A percentile compares a stretch with the other conserved stretches of the same genome.
Evolutionary conservation across 352 stramenopile species (phyloP).

Genomic region (Globisporangium orthogonon): DNA sequence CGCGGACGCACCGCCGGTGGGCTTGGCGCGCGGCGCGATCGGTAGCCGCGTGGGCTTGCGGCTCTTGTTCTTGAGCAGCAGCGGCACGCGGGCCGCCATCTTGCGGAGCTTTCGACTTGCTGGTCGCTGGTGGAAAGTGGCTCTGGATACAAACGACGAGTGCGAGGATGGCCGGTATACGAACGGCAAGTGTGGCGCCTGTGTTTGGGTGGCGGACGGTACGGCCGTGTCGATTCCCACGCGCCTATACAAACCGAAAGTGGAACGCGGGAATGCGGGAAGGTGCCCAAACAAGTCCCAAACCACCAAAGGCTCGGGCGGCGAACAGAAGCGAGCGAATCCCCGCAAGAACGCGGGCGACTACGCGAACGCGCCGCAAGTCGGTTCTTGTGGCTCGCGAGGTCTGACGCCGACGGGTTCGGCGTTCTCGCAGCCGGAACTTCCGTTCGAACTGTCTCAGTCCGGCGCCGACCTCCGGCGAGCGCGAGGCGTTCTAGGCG

Average conservation of each 20-base stretch:
- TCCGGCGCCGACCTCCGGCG: no score
- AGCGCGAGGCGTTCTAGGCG: no score
- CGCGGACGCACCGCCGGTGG: constrained; percentile 40
- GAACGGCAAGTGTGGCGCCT: not conserved
- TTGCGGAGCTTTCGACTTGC: not conserved
- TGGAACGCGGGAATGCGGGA: not conserved
- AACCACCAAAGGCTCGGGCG: no score
- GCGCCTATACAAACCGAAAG: not conserved
- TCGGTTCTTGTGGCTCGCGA: no score
- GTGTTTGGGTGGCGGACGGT: not conserved
- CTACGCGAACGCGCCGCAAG: no score
- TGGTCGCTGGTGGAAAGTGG: not conserved
- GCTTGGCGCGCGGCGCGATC: constrained; percentile 57
- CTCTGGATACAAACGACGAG: not conserved
- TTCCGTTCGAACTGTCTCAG: no score
- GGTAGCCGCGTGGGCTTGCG: constrained; percentile 64
- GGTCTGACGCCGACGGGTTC: no score
- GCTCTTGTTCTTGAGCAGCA: constrained; percentile 65
- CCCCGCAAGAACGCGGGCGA: no score
- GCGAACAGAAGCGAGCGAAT: no score
- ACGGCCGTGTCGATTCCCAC: not conserved
- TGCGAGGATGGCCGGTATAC: not conserved
- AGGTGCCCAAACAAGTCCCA: no score
- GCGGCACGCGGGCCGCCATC: constrained; percentile 54
- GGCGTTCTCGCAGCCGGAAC: no score